A percentile compares a stretch with the other conserved stretches of the same genome.
These are phyloP conservation scores for Boletus semigastroideus DNA, from an alignment of 1,284 basidiomycete genomes.

Conservation along the genomic window DNA sequence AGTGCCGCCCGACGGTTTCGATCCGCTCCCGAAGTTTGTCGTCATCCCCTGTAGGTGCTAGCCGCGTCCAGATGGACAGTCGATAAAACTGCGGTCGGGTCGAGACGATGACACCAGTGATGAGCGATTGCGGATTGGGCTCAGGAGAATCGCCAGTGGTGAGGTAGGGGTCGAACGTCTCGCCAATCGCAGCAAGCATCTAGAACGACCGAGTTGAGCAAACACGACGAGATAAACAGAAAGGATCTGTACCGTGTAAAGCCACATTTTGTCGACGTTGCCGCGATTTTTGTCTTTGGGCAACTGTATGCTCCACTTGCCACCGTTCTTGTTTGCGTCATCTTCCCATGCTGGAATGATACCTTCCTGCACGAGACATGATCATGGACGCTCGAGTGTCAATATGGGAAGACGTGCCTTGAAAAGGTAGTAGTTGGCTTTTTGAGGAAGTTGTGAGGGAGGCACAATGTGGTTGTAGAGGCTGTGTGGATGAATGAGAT, in stretches of 20 bases:
- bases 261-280: slow-evolving; percentile 94
- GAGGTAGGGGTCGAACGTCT: slow-evolving; percentile 88
- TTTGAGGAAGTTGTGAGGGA: slow-evolving; percentile 90
- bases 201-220: slow-evolving; percentile 34
- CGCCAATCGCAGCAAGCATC: slow-evolving; percentile 97
- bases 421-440: slow-evolving; percentile 99
- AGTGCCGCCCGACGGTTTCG: slow-evolving; percentile 69
- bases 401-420: slow-evolving; percentile 53
- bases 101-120: slow-evolving; percentile 95
- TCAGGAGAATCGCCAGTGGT: slow-evolving; percentile 48
- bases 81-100: slow-evolving; percentile 95
- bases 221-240: slow-evolving; percentile 2
- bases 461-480: slow-evolving; percentile 98
- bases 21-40: slow-evolving; percentile 68
- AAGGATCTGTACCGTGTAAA: slow-evolving; percentile 77
- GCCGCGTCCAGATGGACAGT: slow-evolving; percentile 94
- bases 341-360: slow-evolving; percentile 98
- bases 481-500: slow-evolving; percentile 40
- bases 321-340: slow-evolving; percentile 92
- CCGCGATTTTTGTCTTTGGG: slow-evolving; percentile 90
- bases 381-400: slow-evolving; percentile 5
- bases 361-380: slow-evolving; percentile 59
- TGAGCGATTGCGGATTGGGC: slow-evolving; percentile 61
- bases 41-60: slow-evolving; percentile 64
- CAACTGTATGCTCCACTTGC: slow-evolving; percentile 98